Evolutionary conservation across 2,329 filamentous ascomycete species (phyloP), one percentile per base, ranked within the genome.

Genomic region (Ophiobolus disseminans): DNA sequence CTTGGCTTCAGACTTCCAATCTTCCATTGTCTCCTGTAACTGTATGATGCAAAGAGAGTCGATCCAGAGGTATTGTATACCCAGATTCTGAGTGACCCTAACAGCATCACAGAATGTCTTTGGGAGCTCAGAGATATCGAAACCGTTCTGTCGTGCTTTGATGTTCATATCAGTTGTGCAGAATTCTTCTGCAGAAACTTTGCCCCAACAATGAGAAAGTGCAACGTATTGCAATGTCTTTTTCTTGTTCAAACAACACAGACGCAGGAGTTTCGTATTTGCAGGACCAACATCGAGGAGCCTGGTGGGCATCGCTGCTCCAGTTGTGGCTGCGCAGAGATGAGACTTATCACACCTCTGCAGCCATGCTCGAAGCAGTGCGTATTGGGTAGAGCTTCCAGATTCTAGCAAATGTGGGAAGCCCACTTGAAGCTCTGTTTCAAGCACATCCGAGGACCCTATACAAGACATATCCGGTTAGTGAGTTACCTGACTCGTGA

Each of bases 191-290:
- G 30, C 37, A 31, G 44, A 30, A 35, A 45, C 36, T 16, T 58
- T 19, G 9, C 55, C 57, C 59, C 56, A 63, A 34, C 57, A 50
- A 35, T 64, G 57, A 22, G 50, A 60, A 21, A 58, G 50, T 4
- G 53, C 55, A 16, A 48, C 21, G 22, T 63, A 59, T 25, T 45
- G 22, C 3, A 51, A 28, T 14, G 16, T 25, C 20, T 51, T 39
- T 10, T 40, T 43, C 25, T 44, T 13, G 13, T 47, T 23, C 5
- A 46, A 38, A 39, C 7, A 28, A 37, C 44, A 50, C 41, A 58
- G 52, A 50, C 46, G 35, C 19, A 58, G 28, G 35, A 50, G 21
- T 42, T 53, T 23, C 17, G 28, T 44, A 48, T 51, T 25, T 11
- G 40, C 14, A 46, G 48, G 21, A 13, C 53, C 45, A 47, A 56